phyloP scores from a whole-genome alignment of 1,284 basidiomycete genomes.

The Chiua sp. region DNA sequence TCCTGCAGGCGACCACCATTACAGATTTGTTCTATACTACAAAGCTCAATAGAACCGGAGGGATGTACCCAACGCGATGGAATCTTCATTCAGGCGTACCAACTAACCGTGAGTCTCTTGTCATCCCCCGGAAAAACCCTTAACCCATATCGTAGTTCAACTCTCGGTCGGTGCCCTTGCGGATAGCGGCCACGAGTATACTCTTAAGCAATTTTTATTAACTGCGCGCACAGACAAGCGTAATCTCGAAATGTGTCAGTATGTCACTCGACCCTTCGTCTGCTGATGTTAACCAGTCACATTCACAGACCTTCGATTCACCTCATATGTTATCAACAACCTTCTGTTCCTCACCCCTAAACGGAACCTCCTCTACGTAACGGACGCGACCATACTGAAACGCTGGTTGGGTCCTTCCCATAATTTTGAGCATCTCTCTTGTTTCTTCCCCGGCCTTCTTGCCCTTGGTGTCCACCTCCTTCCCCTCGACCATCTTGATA shows the following conservation, averaged over 20 bases:
- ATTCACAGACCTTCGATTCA: conserved; percentile 60
- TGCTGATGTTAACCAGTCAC: not conserved
- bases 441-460: conserved; percentile 77
- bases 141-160: conserved; percentile 38
- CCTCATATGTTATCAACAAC: conserved; percentile 64
- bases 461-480: conserved; percentile 72
- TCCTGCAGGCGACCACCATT: conserved; percentile 28
- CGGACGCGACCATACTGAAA: conserved; percentile 47
- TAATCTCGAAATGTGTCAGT: conserved; percentile 69
- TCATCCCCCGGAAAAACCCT: not conserved
- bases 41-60: conserved; percentile 47
- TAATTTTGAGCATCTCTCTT: conserved; percentile 76
- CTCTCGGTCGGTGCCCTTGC: conserved; percentile 66
- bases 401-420: conserved; percentile 45
- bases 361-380: conserved; percentile 73
- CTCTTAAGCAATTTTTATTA: conserved; percentile 73
- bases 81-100: conserved; percentile 47
- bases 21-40: conserved; percentile 54
- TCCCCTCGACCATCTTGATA: conserved; percentile 53
- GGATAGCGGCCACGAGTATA: conserved; percentile 78
- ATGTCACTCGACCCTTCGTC: not conserved
- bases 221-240: conserved; percentile 63
- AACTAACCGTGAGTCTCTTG: conserved; percentile 40
- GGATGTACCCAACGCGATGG: conserved; percentile 63
- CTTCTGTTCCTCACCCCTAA: conserved; percentile 69